A percentile compares a stretch with the other conserved stretches of the same genome.
Conservation (phyloP, 169 alveolate genomes). For the Eimeria falciformis region DNA sequence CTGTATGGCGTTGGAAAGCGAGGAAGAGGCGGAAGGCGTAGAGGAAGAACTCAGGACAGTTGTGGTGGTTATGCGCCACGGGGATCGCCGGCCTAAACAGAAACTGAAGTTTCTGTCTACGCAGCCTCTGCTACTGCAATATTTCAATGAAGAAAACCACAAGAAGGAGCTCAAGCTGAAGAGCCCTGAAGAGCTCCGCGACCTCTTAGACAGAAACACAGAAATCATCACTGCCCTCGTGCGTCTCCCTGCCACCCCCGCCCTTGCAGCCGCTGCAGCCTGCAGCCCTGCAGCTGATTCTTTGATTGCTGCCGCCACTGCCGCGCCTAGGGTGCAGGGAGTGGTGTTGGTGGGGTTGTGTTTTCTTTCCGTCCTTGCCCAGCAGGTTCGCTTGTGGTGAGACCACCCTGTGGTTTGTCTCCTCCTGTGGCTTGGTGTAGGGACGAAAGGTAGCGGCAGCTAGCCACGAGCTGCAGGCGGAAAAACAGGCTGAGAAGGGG, state of each 20-base stretch:
- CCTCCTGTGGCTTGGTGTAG: neutral
- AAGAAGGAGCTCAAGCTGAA: slow-evolving; percentile 92
- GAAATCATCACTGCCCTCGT: slow-evolving; percentile 82
- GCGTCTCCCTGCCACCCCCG: neutral
- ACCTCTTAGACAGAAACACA: slow-evolving; percentile 82
- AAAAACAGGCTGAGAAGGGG: neutral
- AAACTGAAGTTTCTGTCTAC: slow-evolving; percentile 95
- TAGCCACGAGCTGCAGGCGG: slow-evolving; percentile 2
- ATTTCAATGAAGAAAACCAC: slow-evolving; percentile 82
- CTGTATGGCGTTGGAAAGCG: slow-evolving; percentile 26
- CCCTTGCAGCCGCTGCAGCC: neutral
- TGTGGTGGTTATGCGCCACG: slow-evolving; percentile 98
- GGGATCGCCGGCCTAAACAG: slow-evolving; percentile 98
- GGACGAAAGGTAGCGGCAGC: slow-evolving; percentile 14
- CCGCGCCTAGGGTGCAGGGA: neutral
- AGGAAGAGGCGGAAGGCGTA: slow-evolving; percentile 27
- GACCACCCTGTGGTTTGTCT: neutral
- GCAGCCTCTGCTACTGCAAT: slow-evolving; percentile 87
- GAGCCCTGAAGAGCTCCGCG: slow-evolving; percentile 94
- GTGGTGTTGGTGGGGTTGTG: neutral
- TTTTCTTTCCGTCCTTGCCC: neutral
- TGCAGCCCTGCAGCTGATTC: neutral
- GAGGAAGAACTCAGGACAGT: slow-evolving; percentile 96
- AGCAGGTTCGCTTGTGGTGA: neutral
- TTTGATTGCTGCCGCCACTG: neutral